These are phyloP conservation scores for Beauveria sp. DNA, from an alignment of 2,329 filamentous ascomycete genomes.

Conservation along the genomic window DNA sequence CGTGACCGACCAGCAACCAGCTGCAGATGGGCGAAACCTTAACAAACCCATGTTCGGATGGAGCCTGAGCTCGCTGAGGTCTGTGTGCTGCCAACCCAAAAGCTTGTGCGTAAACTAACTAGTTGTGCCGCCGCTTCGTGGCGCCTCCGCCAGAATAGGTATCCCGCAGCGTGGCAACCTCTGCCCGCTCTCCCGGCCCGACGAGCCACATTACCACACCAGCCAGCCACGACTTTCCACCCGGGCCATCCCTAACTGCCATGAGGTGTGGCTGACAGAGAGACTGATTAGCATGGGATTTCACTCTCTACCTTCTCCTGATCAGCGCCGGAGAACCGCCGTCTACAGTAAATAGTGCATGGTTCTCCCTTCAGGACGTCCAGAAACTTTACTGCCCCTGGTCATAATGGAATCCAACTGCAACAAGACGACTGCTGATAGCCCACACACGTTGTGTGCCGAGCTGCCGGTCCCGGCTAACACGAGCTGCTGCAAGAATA, in stretches of 20 bases:
- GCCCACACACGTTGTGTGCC: background rate
- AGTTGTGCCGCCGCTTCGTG: background rate
- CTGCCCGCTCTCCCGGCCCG: constrained; percentile 3
- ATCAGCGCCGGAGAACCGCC: background rate
- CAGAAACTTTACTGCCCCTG: background rate
- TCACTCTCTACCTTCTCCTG: background rate
- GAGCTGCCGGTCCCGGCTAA: background rate
- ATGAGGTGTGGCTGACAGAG: background rate
- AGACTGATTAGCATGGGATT: background rate
- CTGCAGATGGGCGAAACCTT: background rate
- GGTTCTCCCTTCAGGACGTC: too few relatives aligned
- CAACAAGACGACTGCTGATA: background rate
- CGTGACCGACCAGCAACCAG: background rate
- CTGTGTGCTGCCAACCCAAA: background rate
- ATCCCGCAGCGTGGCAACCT: constrained; percentile 7
- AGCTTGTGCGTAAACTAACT: background rate
- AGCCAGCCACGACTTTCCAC: background rate
- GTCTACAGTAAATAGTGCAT: background rate
- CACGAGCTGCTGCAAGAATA: background rate
- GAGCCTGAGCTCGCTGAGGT: background rate
- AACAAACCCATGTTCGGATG: background rate
- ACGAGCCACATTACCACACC: background rate
- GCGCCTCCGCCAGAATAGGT: background rate
- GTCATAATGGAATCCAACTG: background rate
- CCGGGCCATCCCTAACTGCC: background rate